These are phyloP conservation scores for Licmophora abbreviata DNA, from an alignment of 108 stramenopile species.

Conservation along the genomic window DNA sequence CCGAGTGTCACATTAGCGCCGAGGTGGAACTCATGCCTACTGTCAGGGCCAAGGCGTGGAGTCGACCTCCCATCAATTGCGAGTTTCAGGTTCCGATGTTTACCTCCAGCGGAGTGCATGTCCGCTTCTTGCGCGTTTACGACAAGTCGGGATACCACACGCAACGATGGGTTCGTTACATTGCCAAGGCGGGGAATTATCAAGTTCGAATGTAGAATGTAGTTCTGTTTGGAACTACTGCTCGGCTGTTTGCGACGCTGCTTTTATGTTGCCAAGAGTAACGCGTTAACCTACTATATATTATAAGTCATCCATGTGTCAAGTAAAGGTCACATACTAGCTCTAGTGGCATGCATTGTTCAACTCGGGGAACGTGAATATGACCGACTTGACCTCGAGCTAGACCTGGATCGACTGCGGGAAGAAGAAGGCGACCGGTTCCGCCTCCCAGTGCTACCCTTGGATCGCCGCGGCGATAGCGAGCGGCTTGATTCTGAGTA, in stretches of 20 bases:
- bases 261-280: too few species aligned
- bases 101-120: slow-evolving; percentile 95
- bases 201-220: slow-evolving; percentile 87
- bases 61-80: slow-evolving; percentile 89
- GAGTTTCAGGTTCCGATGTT: slow-evolving; percentile 99
- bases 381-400: neutral
- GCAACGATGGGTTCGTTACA: slow-evolving; percentile 97
- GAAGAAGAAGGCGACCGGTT: slow-evolving; percentile 1
- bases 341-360: too few species aligned
- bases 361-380: slow-evolving; percentile 16
- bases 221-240: too few species aligned
- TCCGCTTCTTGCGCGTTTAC: slow-evolving; percentile 95
- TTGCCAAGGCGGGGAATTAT: slow-evolving; percentile 95
- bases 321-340: too few species aligned
- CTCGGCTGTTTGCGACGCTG: too few species aligned
- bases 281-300: too few species aligned
- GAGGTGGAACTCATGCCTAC: slow-evolving; percentile 94
- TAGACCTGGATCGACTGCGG: slow-evolving; percentile 10
- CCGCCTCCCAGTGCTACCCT: too few species aligned
- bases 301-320: neutral
- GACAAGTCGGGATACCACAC: slow-evolving; percentile 96
- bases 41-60: slow-evolving; percentile 93
- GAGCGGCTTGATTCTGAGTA: neutral
- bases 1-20: slow-evolving; percentile 88
- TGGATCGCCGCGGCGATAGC: neutral